Evolutionary conservation across 2,329 filamentous ascomycete species (phyloP), one percentile per base, ranked within the genome.

Genomic region (Phaeomoniella chlamydospora): DNA sequence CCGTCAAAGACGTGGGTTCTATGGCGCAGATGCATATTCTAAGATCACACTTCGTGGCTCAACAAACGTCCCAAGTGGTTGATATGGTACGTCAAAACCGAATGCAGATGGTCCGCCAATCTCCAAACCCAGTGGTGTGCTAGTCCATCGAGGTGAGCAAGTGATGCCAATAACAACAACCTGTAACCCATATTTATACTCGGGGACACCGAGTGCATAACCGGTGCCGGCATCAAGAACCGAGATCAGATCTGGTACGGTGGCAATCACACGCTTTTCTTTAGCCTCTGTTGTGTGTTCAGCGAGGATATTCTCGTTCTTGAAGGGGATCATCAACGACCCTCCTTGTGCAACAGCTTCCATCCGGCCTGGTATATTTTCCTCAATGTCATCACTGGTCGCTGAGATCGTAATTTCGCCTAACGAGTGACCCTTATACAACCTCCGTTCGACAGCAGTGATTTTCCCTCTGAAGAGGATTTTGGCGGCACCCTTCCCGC

Each of bases 241-340:
- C 0, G 62, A 58, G 36, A 75, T 67, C 4, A 76, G 51, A 38
- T 76, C 72, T 0, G 72, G 72, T 2, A 72, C 71, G 2, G 68
- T 61, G 1, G 67, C 66, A 4, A 72, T 38, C 15, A 31, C 33
- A 15, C 33, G 35, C 3, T 36, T 17, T 31, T 35, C 39, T 15
- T 54, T 54, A 35, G 58, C 56, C 29, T 52, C 55, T 29, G 56
- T 47, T 4, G 47, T 49, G 29, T 58, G 54, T 38, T 57, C 51
- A 0, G 70, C 76, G n/a, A 69, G 70, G 31, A 82, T 77, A 46
- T 81, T 82, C 49, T 83, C 77, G 51, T 82, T 82, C 56, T 80
- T 80, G 60, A 81, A 81, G 0, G 77, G 76, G 34, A 82, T 75
- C 48, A 71, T 76, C 49, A 80, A 55, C 2, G 51, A 56, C 0